A percentile compares a stretch with the other conserved stretches of the same genome.
Conservation (phyloP, 1,284 basidiomycete species). For the Papiliotrema terrestris region DNA sequence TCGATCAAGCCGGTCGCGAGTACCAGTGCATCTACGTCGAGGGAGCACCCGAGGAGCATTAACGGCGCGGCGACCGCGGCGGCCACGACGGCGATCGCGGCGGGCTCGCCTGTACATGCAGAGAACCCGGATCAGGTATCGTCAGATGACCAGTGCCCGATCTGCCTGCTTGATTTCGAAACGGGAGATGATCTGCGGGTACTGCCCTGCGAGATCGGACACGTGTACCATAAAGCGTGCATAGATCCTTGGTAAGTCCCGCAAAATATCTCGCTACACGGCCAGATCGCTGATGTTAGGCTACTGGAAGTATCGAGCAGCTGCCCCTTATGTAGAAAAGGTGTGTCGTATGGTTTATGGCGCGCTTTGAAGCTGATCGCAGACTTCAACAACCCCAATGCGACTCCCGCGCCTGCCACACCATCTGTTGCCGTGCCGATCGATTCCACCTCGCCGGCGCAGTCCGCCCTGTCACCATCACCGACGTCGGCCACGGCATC, state of each 20-base stretch:
- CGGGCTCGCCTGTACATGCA: neutral
- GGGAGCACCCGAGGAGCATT: neutral
- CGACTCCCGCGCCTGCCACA: constrained; percentile 3
- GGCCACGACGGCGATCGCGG: constrained; percentile 1
- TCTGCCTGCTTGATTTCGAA: constrained; percentile 89
- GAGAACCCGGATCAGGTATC: neutral
- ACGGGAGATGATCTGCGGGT: constrained; percentile 85
- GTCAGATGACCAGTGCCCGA: constrained; percentile 76
- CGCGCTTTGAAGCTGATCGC: neutral
- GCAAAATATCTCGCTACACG: neutral
- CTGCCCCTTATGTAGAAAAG: constrained; percentile 86
- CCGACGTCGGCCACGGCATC: constrained; percentile 7
- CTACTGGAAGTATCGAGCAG: constrained; percentile 81
- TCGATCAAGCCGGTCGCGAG: neutral
- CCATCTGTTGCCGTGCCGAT: constrained; percentile 1
- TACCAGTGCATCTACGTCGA: neutral
- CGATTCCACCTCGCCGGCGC: no score
- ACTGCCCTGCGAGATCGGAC: constrained; percentile 81
- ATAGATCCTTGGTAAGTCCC: constrained; percentile 48
- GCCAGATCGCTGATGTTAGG: constrained; percentile 48
- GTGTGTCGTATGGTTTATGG: constrained; percentile 49
- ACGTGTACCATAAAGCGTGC: constrained; percentile 71
- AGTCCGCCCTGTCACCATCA: neutral
- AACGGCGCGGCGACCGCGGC: neutral
- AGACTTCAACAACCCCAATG: constrained; percentile 44